Evolutionary conservation across 345 rosid species (phyloP), one percentile per base, ranked within the genome.

Genomic region (Rhodomyrtus tomentosa): DNA sequence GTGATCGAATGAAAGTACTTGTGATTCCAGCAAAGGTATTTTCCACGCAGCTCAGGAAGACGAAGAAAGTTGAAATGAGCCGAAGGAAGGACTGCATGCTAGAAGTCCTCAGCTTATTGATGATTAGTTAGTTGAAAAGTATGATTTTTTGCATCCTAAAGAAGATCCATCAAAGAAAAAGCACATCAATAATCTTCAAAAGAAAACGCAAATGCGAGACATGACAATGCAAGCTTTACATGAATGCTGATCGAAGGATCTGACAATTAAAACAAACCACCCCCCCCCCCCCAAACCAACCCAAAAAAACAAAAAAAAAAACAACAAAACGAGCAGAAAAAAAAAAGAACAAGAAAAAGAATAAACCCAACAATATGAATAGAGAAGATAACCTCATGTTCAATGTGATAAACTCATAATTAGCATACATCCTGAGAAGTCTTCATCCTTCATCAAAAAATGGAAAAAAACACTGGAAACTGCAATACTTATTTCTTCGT

Each of bases 1-100:
- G 95, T 4, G 94, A 90, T 79, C 99, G 89, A 84, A 93, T 48
- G 27, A 94, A 94, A 59, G 83, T 79, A 90, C 99, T 95, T 0
- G 98, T 94, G 50, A 89, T 87, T 82, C 98, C 93, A 18, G 90
- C 98, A 82, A 85, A 85, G 82, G 91, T 98, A 42, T 36, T 52
- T 5, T 83, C 86, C 56, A 89, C 84, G 62, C n/a, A 84, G 81
- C 88, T 90, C 88, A 91, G 82, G 13, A 91, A 82, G 87, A 92
- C 62, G 81, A 87, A 84, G 51, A 88, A 79, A 32, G 88, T 54
- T 29, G 86, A 74, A 50, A 50, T 29, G 49, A 80, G 52, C 53
- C 49, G 7, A 50, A 51, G 25, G 80, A 82, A 74, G 53, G 83
- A 51, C 62, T 25, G 85, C 83, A 81, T 81, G 38, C 49, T 40